These are phyloP conservation scores for Barnettozyma botsteinii DNA, from an alignment of 805 yeast species.

Conservation along the genomic window DNA sequence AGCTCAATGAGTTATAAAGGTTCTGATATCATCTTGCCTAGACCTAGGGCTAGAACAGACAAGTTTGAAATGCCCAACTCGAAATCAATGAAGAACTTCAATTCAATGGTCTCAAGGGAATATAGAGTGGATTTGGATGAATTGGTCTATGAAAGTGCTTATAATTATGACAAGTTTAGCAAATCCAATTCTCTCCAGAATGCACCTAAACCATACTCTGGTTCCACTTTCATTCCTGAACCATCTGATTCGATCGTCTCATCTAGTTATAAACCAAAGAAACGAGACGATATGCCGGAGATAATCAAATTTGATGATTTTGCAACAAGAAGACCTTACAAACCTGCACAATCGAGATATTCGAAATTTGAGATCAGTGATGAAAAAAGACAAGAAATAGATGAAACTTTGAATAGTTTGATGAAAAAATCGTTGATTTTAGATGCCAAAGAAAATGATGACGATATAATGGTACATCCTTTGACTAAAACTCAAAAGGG, in stretches of 20 bases:
- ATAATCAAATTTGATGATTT: slow-evolving; percentile 24
- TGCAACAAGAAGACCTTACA: slow-evolving; percentile 6
- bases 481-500: slow-evolving; percentile 10
- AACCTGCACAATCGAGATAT: slow-evolving; percentile 9
- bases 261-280: slow-evolving; percentile 1
- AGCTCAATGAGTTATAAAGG: neutral
- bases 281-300: slow-evolving; percentile 15
- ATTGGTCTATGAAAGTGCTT: slow-evolving; percentile 55
- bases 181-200: slow-evolving; percentile 1
- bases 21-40: slow-evolving; percentile 6
- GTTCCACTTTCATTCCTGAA: too few species aligned
- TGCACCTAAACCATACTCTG: too few species aligned
- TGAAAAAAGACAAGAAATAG: slow-evolving; percentile 17
- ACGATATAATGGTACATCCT: neutral
- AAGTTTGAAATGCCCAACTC: slow-evolving; percentile 8
- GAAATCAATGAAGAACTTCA: slow-evolving; percentile 14
- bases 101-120: slow-evolving; percentile 34
- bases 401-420: slow-evolving; percentile 12
- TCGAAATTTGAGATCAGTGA: slow-evolving; percentile 19
- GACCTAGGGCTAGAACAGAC: slow-evolving; percentile 6
- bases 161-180: slow-evolving; percentile 44
- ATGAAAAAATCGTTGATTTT: slow-evolving; percentile 10
- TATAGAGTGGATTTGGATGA: slow-evolving; percentile 38
- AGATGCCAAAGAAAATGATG: neutral
- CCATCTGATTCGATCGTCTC: too few species aligned